Base-by-base conservation (phyloP, 2,329 filamentous ascomycete species). In the Cladosporium sp. region DNA sequence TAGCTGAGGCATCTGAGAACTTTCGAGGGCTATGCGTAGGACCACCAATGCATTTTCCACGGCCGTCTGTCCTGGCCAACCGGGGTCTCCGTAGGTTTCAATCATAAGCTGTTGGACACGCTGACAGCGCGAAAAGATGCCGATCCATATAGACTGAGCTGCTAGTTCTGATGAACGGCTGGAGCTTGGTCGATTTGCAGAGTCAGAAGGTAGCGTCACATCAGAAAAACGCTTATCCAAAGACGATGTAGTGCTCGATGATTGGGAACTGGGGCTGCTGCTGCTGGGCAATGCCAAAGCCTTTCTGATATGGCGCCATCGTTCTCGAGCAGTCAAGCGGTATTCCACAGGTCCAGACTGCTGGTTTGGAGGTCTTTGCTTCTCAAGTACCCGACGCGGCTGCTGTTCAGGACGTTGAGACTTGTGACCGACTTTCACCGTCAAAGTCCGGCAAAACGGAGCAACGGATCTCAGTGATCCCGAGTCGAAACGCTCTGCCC, bases 21-120 rank as follows among this genome's bases (percentile, higher is more conserved):
- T 47, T 34, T 68, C 64, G 29, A 68, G 47, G 3, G 60, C 56
- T 9, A 55, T 47, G 19, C 64, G 64, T 3, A 68, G 51, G 9
- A 52, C 44, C 8, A 64, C 45, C 20, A 68, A 54, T 1, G 40
- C 54, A 4, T 53, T 50, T 55, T 67, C 64, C 20, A 63, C 43
- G 4, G 53, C 47, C 5, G 56, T 62, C 18, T 56, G 55, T 6
- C 62, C 63, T 11, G 58, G 55, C 65, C 65, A 67, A 3, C 38
- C 52, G n/a, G 62, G 50, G 22, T 65, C 57, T 27, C 60, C 61
- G 30, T 58, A 54, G 30, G 58, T 42, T n/a, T 56, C 56, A 5
- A 67, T 42, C 4, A 53, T 58, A 12, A 68, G 43, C 24, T 34
- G 53, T 34, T 45, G 34, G 53, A 55, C 27, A 38, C 57, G 18